phyloP scores from a whole-genome alignment of 2,329 filamentous ascomycete species.

The Calonectria hongkongensis region DNA sequence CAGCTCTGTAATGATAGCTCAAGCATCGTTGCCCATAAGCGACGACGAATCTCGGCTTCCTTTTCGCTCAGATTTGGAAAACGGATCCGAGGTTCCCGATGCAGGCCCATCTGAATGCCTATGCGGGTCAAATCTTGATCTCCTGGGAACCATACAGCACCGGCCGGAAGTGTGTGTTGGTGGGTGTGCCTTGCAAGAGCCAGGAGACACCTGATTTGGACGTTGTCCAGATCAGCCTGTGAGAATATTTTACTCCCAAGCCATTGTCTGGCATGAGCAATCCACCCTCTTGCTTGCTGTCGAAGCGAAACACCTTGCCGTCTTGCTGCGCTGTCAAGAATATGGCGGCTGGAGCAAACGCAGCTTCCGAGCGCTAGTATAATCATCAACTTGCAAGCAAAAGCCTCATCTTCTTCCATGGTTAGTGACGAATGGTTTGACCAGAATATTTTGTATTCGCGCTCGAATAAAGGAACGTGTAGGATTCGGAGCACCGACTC shows the following conservation, averaged over 20 bases:
- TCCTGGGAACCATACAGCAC: slow-evolving; percentile 28
- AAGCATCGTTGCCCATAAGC: slow-evolving; percentile 69
- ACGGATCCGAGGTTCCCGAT: slow-evolving; percentile 66
- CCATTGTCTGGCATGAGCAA: slow-evolving; percentile 50
- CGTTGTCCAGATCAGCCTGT: slow-evolving; percentile 33
- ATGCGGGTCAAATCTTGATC: slow-evolving; percentile 56
- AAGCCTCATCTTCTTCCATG: slow-evolving; percentile 53
- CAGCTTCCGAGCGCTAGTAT: slow-evolving; percentile 71
- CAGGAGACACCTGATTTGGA: slow-evolving; percentile 58
- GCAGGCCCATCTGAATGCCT: slow-evolving; percentile 71
- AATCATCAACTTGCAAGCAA: slow-evolving; percentile 68
- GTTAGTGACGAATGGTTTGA: slow-evolving; percentile 58
- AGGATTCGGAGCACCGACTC: slow-evolving; percentile 72
- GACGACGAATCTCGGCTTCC: slow-evolving; percentile 66
- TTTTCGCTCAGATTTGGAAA: slow-evolving; percentile 63
- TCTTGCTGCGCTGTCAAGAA: slow-evolving; percentile 24
- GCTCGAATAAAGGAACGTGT: slow-evolving; percentile 70
- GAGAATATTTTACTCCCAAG: slow-evolving; percentile 37
- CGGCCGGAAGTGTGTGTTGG: slow-evolving; percentile 25
- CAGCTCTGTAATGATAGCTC: slow-evolving; percentile 67
- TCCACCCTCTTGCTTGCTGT: slow-evolving; percentile 47
- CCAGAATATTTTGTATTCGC: slow-evolving; percentile 68
- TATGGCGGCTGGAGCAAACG: slow-evolving; percentile 28
- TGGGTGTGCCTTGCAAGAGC: slow-evolving; percentile 53
- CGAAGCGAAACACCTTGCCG: slow-evolving; percentile 50